phyloP scores from a whole-genome alignment of 2,329 filamentous ascomycete genomes.

The Mycogone perniciosa region DNA sequence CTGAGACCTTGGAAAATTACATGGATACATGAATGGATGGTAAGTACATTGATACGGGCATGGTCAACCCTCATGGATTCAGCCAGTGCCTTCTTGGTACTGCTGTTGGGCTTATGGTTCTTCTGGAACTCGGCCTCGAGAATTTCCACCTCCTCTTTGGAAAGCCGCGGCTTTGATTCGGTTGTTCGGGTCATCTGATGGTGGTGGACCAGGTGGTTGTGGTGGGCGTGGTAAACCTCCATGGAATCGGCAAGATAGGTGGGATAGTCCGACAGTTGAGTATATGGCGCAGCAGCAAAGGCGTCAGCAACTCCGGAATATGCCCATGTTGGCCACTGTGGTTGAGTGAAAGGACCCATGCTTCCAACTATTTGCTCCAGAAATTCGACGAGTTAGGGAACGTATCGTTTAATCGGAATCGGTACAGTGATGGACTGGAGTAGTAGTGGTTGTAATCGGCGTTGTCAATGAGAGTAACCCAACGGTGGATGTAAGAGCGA shows the following conservation, averaged over 20 bases:
- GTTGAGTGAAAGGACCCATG: slow-evolving; percentile 31
- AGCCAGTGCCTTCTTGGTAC: slow-evolving; percentile 53
- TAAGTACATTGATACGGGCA: slow-evolving; percentile 55
- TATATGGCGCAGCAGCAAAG: slow-evolving; percentile 23
- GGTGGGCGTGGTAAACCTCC: slow-evolving; percentile 32
- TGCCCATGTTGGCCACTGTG: slow-evolving; percentile 31
- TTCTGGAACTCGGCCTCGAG: slow-evolving; percentile 57
- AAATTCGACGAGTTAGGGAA: too few relatives aligned
- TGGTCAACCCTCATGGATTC: slow-evolving; percentile 58
- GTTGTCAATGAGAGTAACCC: background rate
- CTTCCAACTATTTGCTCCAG: slow-evolving; percentile 7
- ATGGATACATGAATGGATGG: background rate
- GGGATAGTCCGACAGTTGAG: slow-evolving; percentile 29
- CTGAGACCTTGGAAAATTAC: background rate
- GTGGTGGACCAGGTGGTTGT: slow-evolving; percentile 31
- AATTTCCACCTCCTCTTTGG: slow-evolving; percentile 53
- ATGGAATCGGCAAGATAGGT: slow-evolving; percentile 33
- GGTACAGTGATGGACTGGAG: background rate
- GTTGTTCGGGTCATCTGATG: slow-evolving; percentile 35
- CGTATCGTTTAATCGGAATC: too few relatives aligned
- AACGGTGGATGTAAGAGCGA: background rate
- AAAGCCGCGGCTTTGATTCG: slow-evolving; percentile 47
- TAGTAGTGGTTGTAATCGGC: background rate
- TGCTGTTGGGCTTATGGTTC: slow-evolving; percentile 59
- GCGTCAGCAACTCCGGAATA: slow-evolving; percentile 25